Conservation (phyloP, 208 protist species). For the Acanthamoeba lenticulata region DNA sequence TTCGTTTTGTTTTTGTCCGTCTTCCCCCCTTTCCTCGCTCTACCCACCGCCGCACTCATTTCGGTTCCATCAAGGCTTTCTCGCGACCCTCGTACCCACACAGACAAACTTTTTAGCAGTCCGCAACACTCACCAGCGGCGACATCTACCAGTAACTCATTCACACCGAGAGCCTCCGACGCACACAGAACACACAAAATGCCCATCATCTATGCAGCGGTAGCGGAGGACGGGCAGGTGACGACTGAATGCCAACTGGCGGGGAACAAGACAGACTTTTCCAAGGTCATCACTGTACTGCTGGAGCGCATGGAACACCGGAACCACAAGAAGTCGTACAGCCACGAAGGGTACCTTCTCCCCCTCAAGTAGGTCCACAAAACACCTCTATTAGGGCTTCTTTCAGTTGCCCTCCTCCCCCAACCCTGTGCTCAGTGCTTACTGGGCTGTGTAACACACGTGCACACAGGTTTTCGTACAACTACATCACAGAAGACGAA, state of each 20-base stretch:
- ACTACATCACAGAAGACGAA: conserved; percentile 45
- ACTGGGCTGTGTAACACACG: neutral
- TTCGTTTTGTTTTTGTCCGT: conserved; percentile 6
- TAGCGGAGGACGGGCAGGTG: conserved; percentile 13
- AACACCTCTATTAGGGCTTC: too few species aligned
- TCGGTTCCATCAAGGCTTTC: neutral
- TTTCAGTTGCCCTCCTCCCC: neutral
- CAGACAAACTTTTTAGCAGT: too few species aligned
- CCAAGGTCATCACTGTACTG: conserved; percentile 40
- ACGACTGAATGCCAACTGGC: neutral
- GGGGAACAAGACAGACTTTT: neutral
- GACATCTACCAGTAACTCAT: too few species aligned
- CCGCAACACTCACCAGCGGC: too few species aligned
- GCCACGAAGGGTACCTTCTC: conserved; percentile 55
- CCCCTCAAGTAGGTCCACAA: neutral
- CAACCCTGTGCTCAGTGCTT: neutral
- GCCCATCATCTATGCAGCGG: conserved; percentile 57
- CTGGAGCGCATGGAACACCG: conserved; percentile 47
- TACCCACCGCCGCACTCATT: neutral
- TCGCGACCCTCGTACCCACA: neutral
- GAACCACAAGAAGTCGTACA: conserved; percentile 68
- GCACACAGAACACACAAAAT: neutral
- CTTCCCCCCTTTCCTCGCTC: neutral
- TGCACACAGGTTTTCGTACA: neutral
- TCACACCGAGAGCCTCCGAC: too few species aligned